Conservation (phyloP, 495 filamentous ascomycete species). For the Trichocladium antarcticum region DNA sequence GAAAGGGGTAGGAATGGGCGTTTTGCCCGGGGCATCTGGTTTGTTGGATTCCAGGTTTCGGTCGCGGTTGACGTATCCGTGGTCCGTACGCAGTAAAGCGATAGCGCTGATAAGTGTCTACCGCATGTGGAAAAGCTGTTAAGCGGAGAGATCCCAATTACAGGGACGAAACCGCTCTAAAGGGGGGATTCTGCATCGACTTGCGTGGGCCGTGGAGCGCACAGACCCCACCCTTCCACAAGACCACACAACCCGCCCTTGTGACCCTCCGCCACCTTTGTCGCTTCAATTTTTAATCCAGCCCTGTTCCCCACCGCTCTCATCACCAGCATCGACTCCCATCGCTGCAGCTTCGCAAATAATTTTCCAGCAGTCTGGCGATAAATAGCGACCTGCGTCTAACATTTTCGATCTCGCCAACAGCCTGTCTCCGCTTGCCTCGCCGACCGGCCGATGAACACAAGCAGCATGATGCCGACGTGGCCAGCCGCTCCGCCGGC, state of each 20-base stretch:
- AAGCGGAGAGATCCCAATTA: no score
- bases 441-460: background rate
- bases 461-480: constrained; percentile 23
- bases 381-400: background rate
- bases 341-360: background rate
- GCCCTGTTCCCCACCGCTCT: background rate
- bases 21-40: background rate
- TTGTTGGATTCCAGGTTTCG: background rate
- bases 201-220: no score
- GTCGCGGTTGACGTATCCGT: background rate
- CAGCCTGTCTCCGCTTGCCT: background rate
- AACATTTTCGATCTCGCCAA: background rate
- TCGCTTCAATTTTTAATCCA: background rate
- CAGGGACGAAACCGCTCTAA: no score
- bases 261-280: background rate
- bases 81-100: no score
- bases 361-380: background rate
- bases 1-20: background rate
- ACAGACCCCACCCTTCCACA: background rate
- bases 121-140: no score
- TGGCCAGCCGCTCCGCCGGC: constrained; percentile 21
- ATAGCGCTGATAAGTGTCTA: no score
- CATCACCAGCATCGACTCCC: background rate
- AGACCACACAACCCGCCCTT: background rate
- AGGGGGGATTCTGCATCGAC: no score